Conservation (phyloP, 768 basidiomycete genomes). For the Boletus pseudopeckii region DNA sequence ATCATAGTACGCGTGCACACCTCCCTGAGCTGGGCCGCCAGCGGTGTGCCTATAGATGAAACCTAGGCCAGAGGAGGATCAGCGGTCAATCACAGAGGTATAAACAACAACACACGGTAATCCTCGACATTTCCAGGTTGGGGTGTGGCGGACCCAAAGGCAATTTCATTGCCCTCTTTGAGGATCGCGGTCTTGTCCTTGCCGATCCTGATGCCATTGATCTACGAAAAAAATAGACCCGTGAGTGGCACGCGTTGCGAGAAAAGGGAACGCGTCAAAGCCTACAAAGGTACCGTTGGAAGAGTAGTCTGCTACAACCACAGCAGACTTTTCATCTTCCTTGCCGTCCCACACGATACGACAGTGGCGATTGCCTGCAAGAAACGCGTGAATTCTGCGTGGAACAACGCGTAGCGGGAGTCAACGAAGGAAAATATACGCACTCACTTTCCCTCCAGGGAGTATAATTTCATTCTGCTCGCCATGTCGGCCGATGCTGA, state of each 20-base stretch:
- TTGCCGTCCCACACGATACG: slow-evolving; percentile 36
- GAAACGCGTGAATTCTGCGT: slow-evolving; percentile 25
- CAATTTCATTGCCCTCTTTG: slow-evolving; percentile 75
- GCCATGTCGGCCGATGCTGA: slow-evolving; percentile 53
- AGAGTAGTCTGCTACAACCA: slow-evolving; percentile 34
- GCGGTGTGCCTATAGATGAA: slow-evolving; percentile 71
- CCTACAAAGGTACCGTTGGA: slow-evolving; percentile 46
- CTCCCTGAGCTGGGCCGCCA: slow-evolving; percentile 43
- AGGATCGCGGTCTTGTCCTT: slow-evolving; percentile 40
- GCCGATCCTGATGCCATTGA: slow-evolving; percentile 42
- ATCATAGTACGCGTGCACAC: slow-evolving; percentile 66
- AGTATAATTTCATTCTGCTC: slow-evolving; percentile 51
- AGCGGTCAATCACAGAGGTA: background rate
- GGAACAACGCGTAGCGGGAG: slow-evolving; percentile 11
- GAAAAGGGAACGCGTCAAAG: slow-evolving; percentile 15
- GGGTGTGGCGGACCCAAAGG: slow-evolving; percentile 63
- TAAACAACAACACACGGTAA: slow-evolving; percentile 53
- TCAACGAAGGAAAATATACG: slow-evolving; percentile 24
- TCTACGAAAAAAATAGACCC: slow-evolving; percentile 18
- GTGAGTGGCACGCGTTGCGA: slow-evolving; percentile 10
- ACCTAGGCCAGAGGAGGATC: slow-evolving; percentile 37
- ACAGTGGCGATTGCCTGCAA: slow-evolving; percentile 39
- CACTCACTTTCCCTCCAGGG: slow-evolving; percentile 73
- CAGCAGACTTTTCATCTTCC: slow-evolving; percentile 29
- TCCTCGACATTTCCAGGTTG: slow-evolving; percentile 58